Evolutionary conservation across 2,329 filamentous ascomycete genomes (phyloP).

Genomic region (Aspergillus jensenii): DNA sequence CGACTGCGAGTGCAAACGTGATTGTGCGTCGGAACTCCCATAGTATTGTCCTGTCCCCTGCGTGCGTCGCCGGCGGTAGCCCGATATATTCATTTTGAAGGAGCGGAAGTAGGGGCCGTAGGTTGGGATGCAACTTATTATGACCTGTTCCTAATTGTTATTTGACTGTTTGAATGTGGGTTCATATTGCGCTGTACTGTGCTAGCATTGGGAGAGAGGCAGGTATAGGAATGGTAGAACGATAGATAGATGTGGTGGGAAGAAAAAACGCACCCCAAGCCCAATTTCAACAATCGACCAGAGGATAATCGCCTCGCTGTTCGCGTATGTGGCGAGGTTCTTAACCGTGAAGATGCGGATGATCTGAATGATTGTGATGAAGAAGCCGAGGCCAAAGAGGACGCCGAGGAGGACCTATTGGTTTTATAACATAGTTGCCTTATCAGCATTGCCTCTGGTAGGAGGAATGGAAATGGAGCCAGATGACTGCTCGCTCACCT

Average conservation of each 20-base stretch:
- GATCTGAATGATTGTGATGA: conserved; percentile 53
- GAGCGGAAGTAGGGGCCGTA: conserved; percentile 43
- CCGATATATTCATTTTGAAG: conserved; percentile 19
- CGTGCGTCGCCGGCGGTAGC: conserved; percentile 15
- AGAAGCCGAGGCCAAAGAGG: conserved; percentile 52
- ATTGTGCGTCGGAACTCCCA: too few relatives aligned
- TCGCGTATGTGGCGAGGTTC: conserved; percentile 45
- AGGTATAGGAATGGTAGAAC: too few relatives aligned
- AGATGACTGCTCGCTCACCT: conserved; percentile 2
- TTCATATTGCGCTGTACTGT: too few relatives aligned
- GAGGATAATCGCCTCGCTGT: conserved; percentile 44
- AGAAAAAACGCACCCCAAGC: conserved; percentile 33
- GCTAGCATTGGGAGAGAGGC: too few relatives aligned
- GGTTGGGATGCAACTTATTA: conserved; percentile 45
- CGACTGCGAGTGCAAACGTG: too few relatives aligned
- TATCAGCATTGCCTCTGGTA: too few relatives aligned
- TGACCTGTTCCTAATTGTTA: conserved; percentile 21
- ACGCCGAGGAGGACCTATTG: conserved; percentile 39
- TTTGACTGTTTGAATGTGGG: too few relatives aligned
- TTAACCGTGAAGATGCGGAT: conserved; percentile 53
- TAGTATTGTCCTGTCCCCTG: background rate
- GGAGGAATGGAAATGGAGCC: too few relatives aligned
- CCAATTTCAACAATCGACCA: conserved; percentile 51
- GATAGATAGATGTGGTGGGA: too few relatives aligned
- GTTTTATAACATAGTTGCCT: conserved; percentile 5